Evolutionary conservation across 2,329 filamentous ascomycete species (phyloP), one percentile per base, ranked within the genome.

Genomic region (Escovopsis sp.): DNA sequence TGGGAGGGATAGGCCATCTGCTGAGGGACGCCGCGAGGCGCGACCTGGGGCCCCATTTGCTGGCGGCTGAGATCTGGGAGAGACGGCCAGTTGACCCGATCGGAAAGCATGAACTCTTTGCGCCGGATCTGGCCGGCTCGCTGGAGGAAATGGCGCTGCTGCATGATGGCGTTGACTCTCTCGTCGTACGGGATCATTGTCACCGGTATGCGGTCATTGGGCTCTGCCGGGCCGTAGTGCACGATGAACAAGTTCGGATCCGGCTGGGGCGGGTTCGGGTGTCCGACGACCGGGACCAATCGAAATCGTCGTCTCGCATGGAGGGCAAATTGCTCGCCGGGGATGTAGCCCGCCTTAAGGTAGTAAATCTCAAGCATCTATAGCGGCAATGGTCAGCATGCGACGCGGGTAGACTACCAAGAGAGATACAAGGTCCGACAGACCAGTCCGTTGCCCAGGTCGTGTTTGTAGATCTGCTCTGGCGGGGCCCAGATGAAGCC

Each of bases 51-150:
- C 51, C 68, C 67, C 64, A 77, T 62, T 47, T 71, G 66, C 58
- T 77, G 61, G 30, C 61, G 59, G 3, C 60, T 61, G n/a, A 62
- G 63, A 43, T 69, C 70, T 37, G 77, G 77, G 46, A 96, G 82
- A 23, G 80, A 79, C 4, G 91, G 89, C 88, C 89, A 96, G 63
- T 86, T 93, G 49, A 78, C 73, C 35, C 85, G 78, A 61, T 96
- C 91, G 40, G 84, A 79, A 18, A 96, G 72, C 80, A 95, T 93
- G 57, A 96, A 96, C 54, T 95, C 87, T 57, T 94, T 94, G 52
- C 86, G 81, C 44, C 81, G 75, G 37, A 94, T 79, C 53, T 88
- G 83, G 6, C 87, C 89, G 49, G 85, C 82, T 43, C 70, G 73
- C 62, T 82, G 79, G 63, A 68, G 84, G 59, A 68, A 82, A 60